Conservation (phyloP, 164 flowering plant species). For the Magnolia sinica region DNA sequence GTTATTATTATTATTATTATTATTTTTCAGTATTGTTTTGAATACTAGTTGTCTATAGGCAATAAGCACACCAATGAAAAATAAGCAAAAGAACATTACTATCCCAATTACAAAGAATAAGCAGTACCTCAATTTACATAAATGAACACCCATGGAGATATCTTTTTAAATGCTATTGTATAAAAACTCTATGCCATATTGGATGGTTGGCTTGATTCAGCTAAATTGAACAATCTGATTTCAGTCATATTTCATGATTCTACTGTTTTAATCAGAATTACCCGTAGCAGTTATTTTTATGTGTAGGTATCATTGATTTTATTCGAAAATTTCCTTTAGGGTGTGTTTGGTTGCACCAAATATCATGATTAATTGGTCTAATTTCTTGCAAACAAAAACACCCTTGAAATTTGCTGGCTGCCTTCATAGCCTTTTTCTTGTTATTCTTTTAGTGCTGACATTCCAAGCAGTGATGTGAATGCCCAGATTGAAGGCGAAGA, state of each 20-base stretch:
- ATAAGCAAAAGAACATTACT: background rate
- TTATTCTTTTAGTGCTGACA: background rate
- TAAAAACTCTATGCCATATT: no score
- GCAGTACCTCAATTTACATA: no score
- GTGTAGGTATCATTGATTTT: background rate
- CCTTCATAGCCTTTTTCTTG: no score
- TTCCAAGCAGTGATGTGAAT: constrained; percentile 40
- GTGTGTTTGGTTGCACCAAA: no score
- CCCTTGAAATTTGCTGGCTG: no score
- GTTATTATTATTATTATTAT: no score
- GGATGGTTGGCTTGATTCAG: background rate
- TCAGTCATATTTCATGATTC: background rate
- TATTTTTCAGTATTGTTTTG: no score
- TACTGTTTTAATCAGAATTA: background rate
- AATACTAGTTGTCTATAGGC: background rate
- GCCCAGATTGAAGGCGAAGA: constrained; percentile 84
- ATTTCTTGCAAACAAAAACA: no score
- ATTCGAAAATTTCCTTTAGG: background rate
- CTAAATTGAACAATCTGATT: background rate
- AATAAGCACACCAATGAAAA: background rate
- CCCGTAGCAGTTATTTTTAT: no score
- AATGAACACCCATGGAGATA: no score
- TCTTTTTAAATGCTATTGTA: no score
- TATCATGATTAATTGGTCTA: no score
- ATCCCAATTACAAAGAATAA: background rate